Conservation (phyloP, 148 eudicot genomes). For the Vaccinium macrocarpon region DNA sequence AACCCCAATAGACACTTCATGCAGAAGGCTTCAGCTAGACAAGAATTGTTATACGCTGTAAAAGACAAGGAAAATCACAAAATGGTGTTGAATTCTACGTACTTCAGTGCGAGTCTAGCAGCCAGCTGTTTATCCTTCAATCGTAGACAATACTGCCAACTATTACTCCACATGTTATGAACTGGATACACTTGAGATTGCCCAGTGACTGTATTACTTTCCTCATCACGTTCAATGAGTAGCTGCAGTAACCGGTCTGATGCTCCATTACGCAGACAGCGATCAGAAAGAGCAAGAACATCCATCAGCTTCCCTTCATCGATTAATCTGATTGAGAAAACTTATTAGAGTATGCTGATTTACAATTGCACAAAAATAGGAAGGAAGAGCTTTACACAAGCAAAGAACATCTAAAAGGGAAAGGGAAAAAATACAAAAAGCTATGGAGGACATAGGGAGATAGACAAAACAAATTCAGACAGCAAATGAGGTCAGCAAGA, state of each 20-base stretch:
- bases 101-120: conserved; percentile 85
- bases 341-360: background rate
- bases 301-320: conserved; percentile 87
- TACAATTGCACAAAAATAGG: background rate
- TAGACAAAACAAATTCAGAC: background rate
- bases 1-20: background rate
- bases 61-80: background rate
- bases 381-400: background rate
- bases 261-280: conserved; percentile 85
- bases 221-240: conserved; percentile 75
- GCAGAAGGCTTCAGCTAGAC: background rate
- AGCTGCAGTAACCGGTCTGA: conserved; percentile 79
- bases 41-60: background rate
- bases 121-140: conserved; percentile 91
- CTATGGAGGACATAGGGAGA: background rate
- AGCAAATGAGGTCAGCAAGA: background rate
- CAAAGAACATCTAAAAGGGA: background rate
- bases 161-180: conserved; percentile 54
- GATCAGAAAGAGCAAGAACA: conserved; percentile 98
- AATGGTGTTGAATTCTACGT: conserved; percentile 16
- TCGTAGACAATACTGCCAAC: conserved; percentile 95
- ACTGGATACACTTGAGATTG: conserved; percentile 42
- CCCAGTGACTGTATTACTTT: conserved; percentile 33
- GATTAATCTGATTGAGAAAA: conserved; percentile 50
- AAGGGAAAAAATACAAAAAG: background rate